Evolutionary conservation across 2,329 filamentous ascomycete species (phyloP).

Genomic region (Alternaria solani): DNA sequence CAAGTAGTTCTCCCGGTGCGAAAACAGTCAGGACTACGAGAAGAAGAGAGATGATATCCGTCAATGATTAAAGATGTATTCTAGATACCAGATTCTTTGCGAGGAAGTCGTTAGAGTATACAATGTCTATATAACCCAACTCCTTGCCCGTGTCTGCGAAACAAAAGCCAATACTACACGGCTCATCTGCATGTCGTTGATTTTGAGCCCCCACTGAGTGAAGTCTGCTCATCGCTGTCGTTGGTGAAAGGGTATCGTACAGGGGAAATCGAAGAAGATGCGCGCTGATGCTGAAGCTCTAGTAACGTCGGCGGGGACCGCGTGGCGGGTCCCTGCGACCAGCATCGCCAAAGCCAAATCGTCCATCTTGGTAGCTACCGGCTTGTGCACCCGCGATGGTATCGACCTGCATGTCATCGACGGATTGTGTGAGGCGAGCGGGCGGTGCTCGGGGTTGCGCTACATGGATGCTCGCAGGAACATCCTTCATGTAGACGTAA

Average conservation of each 20-base stretch:
- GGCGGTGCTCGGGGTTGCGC: conserved; percentile 41
- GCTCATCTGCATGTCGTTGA: neutral
- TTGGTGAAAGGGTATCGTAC: conserved; percentile 39
- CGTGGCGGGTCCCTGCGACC: conserved; percentile 38
- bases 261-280: conserved; percentile 20
- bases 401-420: conserved; percentile 56
- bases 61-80: conserved; percentile 9
- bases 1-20: conserved; percentile 1
- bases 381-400: conserved; percentile 35
- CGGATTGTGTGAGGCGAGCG: conserved; percentile 31
- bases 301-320: conserved; percentile 47
- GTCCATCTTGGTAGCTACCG: conserved; percentile 54
- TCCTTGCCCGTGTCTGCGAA: conserved; percentile 8
- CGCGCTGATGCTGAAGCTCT: conserved; percentile 7
- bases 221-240: conserved; percentile 11
- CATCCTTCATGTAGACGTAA: conserved; percentile 73
- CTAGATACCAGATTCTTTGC: conserved; percentile 9
- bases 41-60: neutral
- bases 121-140: conserved; percentile 1
- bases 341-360: conserved; percentile 53
- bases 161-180: conserved; percentile 2
- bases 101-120: neutral
- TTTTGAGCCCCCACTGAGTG: neutral
- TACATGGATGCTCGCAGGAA: conserved; percentile 39
- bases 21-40: neutral